Evolutionary conservation across 345 rosid genomes (phyloP).

Genomic region (Euphorbia lathyris): DNA sequence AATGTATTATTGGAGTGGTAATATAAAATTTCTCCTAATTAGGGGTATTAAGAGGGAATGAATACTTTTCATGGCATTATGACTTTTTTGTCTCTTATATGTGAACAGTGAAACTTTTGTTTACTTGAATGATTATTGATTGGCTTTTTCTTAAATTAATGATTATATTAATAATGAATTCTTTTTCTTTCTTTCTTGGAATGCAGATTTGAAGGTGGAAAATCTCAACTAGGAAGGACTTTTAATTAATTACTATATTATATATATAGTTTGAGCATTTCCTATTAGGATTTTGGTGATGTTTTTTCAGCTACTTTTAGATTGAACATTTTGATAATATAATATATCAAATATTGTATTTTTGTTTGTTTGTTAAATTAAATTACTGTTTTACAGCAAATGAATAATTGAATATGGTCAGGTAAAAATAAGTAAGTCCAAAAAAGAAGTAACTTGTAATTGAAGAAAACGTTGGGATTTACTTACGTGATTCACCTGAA

Average conservation of each 20-base stretch:
- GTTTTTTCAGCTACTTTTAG: not conserved
- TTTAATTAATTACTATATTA: not conserved
- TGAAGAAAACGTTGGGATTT: constrained; percentile 10
- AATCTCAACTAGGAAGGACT: constrained; percentile 3
- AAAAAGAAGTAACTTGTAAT: constrained; percentile 10
- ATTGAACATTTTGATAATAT: not conserved
- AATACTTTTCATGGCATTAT: not conserved
- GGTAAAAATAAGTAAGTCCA: too few relatives aligned
- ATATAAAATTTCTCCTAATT: too few relatives aligned
- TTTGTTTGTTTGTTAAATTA: not conserved
- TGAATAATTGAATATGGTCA: too few relatives aligned
- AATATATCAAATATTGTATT: constrained; percentile 2
- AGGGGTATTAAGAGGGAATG: not conserved
- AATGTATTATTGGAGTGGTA: too few relatives aligned
- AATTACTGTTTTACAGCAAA: too few relatives aligned
- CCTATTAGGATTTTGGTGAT: constrained; percentile 9
- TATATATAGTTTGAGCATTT: constrained; percentile 9
- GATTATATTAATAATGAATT: not conserved
- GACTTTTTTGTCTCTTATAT: not conserved
- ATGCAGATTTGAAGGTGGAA: constrained; percentile 28
- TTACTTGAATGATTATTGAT: not conserved
- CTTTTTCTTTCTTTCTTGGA: constrained; percentile 8
- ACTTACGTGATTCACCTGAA: constrained; percentile 13
- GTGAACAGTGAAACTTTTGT: constrained; percentile 14
- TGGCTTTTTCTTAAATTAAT: not conserved